Evolutionary conservation across 495 filamentous ascomycete species (phyloP), one percentile per base, ranked within the genome.

Genomic region (Aspergillus ellipticus): DNA sequence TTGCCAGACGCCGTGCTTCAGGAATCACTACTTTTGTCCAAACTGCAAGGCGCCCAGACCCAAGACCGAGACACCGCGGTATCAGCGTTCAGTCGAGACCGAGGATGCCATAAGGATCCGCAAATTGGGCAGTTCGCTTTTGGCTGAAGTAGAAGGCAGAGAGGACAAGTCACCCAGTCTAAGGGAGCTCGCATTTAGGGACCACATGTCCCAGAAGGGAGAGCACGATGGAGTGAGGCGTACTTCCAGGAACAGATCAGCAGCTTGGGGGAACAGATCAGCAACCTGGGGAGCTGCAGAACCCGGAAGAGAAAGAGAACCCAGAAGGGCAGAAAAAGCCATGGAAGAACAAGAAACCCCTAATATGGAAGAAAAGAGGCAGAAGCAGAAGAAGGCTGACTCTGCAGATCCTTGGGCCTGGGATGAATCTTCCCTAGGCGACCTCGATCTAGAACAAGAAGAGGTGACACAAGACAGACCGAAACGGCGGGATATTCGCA

Each of bases 401-500:
- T 24, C 48, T 4, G 58, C 55, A 29, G 64, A 73, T 28, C 56
- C 58, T 13, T 74, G 69, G 72, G 33, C 67, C 15, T 73, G 71
- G 71, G 72, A 72, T 60, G 58, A 64, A 51, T 73, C 70, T 39
- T 63, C 63, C 8, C 51, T 70, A n/a, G 58, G 67, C 24, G 50
- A 64, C 8, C 21, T 67, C 47, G 59, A 66, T 45, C 5, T 55
- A 3, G 11, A 49, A 5, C 63, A 65, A n/a, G 57, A 55, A n/a
- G 28, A 58, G n/a, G 42, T 41, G 20, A 24, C 31, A 15, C 49
- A 59, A 21, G 71, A 69, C 16, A 26, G 55, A 8, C 16, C 58
- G 6, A 73, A 69, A 42, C 66, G 67, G 28, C 63, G 58, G 16
- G 62, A 67, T 9, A 57, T 51, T 15, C 66, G 67, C 21, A 67